Evolutionary conservation across 176 grass and related monocot species (phyloP).

Genomic region (Dactylis glomerata): DNA sequence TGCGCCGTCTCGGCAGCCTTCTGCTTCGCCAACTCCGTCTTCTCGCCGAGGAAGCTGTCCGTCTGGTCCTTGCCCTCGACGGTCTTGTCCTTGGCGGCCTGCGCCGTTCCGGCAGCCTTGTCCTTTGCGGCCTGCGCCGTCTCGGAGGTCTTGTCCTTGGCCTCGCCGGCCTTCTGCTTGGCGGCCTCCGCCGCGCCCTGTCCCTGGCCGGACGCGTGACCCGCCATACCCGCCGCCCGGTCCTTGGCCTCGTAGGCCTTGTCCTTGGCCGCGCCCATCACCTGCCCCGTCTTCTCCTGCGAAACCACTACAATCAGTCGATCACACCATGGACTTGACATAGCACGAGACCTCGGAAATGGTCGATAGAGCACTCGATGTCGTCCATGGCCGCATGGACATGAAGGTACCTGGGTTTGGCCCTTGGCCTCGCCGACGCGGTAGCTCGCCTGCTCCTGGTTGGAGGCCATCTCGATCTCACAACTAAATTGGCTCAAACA

Average conservation of each 20-base stretch:
- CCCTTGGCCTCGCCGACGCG: conserved; percentile 49
- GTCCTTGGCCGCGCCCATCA: conserved; percentile 8
- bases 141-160: conserved; percentile 31
- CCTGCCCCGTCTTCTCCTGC: conserved; percentile 32
- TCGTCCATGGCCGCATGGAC: not conserved
- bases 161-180: conserved; percentile 47
- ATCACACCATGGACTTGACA: too few species aligned
- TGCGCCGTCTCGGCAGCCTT: conserved; percentile 12
- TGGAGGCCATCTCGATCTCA: conserved; percentile 40
- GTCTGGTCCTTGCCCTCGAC: conserved; percentile 25
- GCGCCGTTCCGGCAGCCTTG: conserved; percentile 9
- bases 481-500: not conserved
- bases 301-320: not conserved
- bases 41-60: conserved; percentile 26
- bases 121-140: conserved; percentile 38
- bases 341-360: not conserved
- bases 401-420: conserved; percentile 29
- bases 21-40: conserved; percentile 39
- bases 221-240: conserved; percentile 1
- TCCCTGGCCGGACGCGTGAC: not conserved
- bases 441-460: conserved; percentile 33
- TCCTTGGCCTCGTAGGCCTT: conserved; percentile 28
- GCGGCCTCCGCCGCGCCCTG: not conserved
- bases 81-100: conserved; percentile 23
- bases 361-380: not conserved